Evolutionary conservation across 2,329 filamentous ascomycete species (phyloP).

Genomic region (Aspergillus fructus): DNA sequence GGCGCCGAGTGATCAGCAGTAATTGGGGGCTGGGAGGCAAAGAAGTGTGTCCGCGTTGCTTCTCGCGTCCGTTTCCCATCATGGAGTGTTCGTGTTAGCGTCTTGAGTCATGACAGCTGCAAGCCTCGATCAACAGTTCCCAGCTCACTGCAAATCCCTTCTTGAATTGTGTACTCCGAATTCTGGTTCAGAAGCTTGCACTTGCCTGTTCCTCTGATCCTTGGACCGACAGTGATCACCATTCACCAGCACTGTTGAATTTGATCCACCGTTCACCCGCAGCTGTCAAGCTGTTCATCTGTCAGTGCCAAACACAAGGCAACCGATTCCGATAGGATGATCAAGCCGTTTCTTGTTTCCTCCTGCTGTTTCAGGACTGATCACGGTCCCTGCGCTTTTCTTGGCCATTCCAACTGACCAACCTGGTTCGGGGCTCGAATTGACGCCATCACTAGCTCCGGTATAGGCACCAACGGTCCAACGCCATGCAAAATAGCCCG

Average conservation of each 20-base stretch:
- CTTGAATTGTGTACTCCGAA: background rate
- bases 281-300: background rate
- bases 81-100: too few relatives aligned
- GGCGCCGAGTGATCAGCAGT: too few relatives aligned
- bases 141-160: background rate
- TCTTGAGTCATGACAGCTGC: background rate
- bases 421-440: background rate
- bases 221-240: background rate
- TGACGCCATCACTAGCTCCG: background rate
- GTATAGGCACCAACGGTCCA: background rate
- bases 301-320: background rate
- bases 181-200: background rate
- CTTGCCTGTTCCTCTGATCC: too few relatives aligned
- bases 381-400: background rate
- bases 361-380: background rate
- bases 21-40: too few relatives aligned
- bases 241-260: background rate
- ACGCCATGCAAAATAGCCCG: background rate
- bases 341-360: background rate
- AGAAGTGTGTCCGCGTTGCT: too few relatives aligned
- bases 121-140: background rate
- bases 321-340: background rate
- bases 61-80: too few relatives aligned
- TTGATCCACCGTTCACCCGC: background rate
- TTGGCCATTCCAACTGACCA: background rate